phyloP scores from a whole-genome alignment of 345 rosid genomes.

The Abelmoschus esculentus region DNA sequence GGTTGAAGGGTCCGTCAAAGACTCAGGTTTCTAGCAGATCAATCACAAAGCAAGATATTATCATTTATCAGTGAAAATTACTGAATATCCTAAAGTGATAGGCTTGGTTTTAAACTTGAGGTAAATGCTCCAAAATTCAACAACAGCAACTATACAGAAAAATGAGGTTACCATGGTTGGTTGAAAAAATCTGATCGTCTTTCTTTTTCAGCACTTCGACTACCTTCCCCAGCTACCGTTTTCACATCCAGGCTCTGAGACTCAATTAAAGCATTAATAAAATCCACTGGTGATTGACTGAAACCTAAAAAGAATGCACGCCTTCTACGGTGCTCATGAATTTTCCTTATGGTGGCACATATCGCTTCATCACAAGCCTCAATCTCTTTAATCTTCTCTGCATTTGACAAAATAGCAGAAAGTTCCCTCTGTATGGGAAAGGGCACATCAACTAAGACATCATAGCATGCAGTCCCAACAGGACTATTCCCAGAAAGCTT shows the following conservation, averaged over 20 bases:
- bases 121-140: not conserved
- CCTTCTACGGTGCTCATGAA: not conserved
- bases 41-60: not conserved
- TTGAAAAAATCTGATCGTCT: not conserved
- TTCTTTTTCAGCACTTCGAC: not conserved
- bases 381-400: not conserved
- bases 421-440: not conserved
- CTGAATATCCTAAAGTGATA: not conserved
- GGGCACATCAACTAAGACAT: not conserved
- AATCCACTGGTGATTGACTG: not conserved
- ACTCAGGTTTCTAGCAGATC: not conserved
- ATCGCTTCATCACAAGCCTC: not conserved
- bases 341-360: not conserved
- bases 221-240: not conserved
- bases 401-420: not conserved
- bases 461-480: not conserved
- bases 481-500: slow-evolving; percentile 36
- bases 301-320: not conserved
- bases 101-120: not conserved
- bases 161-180: not conserved
- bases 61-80: not conserved
- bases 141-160: not conserved
- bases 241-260: not conserved
- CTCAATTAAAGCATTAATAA: not conserved
- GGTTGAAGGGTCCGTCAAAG: not conserved